Evolutionary conservation across 345 rosid genomes (phyloP).

Genomic region (Chamaenerion angustifolium): DNA sequence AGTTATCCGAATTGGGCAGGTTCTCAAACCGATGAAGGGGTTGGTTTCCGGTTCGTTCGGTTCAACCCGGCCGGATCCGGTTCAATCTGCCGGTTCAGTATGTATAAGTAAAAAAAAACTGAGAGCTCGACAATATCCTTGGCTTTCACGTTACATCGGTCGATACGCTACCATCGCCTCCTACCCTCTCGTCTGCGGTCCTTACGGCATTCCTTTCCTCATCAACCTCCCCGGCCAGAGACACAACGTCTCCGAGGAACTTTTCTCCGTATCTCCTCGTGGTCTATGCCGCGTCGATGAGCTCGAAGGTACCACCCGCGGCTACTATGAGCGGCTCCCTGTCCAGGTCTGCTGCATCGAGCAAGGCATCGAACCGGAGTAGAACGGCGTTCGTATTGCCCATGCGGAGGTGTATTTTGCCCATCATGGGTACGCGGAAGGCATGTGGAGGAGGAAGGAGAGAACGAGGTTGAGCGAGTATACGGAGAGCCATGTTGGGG

Average conservation of each 20-base stretch:
- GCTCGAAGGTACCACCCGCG: conserved; percentile 37
- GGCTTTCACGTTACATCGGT: conserved; percentile 28
- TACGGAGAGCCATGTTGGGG: conserved; percentile 11
- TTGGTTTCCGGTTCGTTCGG: too few species aligned
- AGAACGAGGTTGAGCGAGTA: conserved; percentile 38
- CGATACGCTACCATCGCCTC: conserved; percentile 22
- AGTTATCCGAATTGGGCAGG: too few species aligned
- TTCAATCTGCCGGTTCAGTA: too few species aligned
- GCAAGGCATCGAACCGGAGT: conserved; percentile 1
- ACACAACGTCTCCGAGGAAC: conserved; percentile 45
- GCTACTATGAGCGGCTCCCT: conserved; percentile 64
- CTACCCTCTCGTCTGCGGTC: conserved; percentile 63
- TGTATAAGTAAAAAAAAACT: too few species aligned
- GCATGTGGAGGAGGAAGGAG: conserved; percentile 42
- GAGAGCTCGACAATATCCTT: too few species aligned
- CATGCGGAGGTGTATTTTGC: conserved; percentile 60
- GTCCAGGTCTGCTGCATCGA: conserved; percentile 15
- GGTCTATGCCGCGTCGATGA: conserved; percentile 46
- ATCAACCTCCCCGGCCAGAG: conserved; percentile 43
- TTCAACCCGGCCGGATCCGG: too few species aligned
- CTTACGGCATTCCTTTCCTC: conserved; percentile 55
- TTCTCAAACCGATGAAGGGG: too few species aligned
- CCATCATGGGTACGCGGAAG: conserved; percentile 40
- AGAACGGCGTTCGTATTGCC: conserved; percentile 6
- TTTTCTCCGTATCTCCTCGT: conserved; percentile 40